Evolutionary conservation across 495 filamentous ascomycete species (phyloP), one percentile per base, ranked within the genome.

Genomic region (Parmelia sp.): DNA sequence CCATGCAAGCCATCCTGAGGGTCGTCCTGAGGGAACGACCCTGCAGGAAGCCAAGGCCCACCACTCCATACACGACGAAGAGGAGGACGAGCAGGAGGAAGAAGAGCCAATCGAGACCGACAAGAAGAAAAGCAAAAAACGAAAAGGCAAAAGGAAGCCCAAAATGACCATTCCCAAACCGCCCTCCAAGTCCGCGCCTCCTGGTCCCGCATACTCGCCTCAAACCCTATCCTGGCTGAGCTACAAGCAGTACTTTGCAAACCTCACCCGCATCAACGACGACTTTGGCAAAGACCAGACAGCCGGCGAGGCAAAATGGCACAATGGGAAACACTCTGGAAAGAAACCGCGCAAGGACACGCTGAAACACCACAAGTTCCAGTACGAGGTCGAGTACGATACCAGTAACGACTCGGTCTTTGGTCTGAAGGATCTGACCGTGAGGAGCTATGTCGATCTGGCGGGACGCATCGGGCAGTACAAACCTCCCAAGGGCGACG

Each of bases 181-280:
- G 1, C 94, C 94, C 15, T 85, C 91, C 1, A 84, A 86, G 68
- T 80, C 83, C 6, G 72, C 88, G 31, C 85, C 86, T 14, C 95
- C 94, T 0, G 94, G 94, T 3, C 94, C 94, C 0, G 95, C 90
- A 5, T 97, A 99, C 74, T 93, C 88, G 5, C 86, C 88, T 36
- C 95, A 99, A 72, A 76, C 90, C 0, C 78, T 96, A 31, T 87
- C 89, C 0, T 77, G 88, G 65, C 79, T 89, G 4, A 80, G 88
- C 14, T 97, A 89, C 71, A 92, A 85, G 6, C 94, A 99, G 69
- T 97, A 95, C 76, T 96, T 82, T 73, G 91, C 92, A 51, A 99
- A 99, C 75, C 77, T 99, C 3, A 97, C 95, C 0, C 75, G 82
- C 64, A 87, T 95, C 77, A 95, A 97, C 72, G 87, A 86, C 53